Base-by-base conservation (phyloP, 768 basidiomycete species). In the Macrolepiota dolichaula region DNA sequence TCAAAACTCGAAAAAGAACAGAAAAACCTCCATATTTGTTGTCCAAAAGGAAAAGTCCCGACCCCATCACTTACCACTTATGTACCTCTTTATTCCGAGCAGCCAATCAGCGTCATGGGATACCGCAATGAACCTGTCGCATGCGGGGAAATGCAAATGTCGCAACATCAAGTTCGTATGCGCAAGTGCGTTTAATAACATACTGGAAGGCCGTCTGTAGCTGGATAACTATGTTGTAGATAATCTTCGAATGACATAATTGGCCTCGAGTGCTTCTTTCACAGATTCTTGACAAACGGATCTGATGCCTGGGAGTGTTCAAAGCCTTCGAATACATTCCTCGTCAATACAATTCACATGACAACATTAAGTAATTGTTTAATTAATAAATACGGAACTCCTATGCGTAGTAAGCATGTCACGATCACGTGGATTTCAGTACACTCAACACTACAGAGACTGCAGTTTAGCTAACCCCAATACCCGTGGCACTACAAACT, bases 211-310 rank as follows among this genome's bases (percentile, higher is more conserved):
- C 19, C 25, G 25, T 24, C 22, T 22, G 13, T 13, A 5, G 9
- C 9, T 25, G n/a, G n/a, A 11, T 49, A 49, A 37, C 13, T 11
- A 17, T 19, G 19, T 22, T 19, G 36, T 10, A 15, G 36, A 37
- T 19, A 24, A n/a, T 15, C 52, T 29, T 19, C 35, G 32, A 37
- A 54, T 37, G 36, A 53, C 36, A 22, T 22, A 35, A 19, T 24
- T 24, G 13, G 35, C 19, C 12, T 22, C 36, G 15, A 24, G 15
- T 19, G 52, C 35, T 36, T 54, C 35, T 38, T 54, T 37, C 17
- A 24, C n/a, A 11, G 29, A 37, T 54, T 36, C 24, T 49, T 57
- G 55, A 49, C 55, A 58, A 22, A 37, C 57, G 57, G 57, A 58
- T 58, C 57, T 58, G 47, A 58, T 37, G 22, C 47, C 47, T 9